These are phyloP conservation scores for Tolypocladium sp. DNA, from an alignment of 2,329 filamentous ascomycete genomes.

Conservation along the genomic window DNA sequence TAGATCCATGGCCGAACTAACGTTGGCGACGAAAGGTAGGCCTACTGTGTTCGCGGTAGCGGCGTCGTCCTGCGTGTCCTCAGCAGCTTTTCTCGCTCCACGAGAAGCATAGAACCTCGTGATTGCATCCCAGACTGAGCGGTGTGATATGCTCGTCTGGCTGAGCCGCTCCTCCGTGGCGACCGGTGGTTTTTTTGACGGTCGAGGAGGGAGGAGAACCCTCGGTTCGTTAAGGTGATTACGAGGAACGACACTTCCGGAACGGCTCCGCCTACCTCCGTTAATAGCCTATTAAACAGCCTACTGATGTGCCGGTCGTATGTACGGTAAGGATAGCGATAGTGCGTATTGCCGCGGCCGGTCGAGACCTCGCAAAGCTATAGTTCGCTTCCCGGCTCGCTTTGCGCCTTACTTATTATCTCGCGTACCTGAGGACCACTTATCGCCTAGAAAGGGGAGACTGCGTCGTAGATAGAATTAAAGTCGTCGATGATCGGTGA, in stretches of 20 bases:
- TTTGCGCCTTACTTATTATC: conserved; percentile 11
- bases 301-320: conserved; percentile 23
- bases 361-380: conserved; percentile 26
- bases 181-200: background rate
- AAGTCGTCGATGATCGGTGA: conserved; percentile 41
- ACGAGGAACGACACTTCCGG: conserved; percentile 32
- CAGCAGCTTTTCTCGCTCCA: background rate
- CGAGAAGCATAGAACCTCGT: conserved; percentile 9
- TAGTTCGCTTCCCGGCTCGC: conserved; percentile 20
- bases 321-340: conserved; percentile 20
- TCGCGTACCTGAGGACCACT: conserved; percentile 22
- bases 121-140: conserved; percentile 20
- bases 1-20: conserved; percentile 20
- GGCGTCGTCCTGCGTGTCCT: background rate
- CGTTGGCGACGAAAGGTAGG: conserved; percentile 26
- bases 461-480: conserved; percentile 28
- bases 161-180: conserved; percentile 2
- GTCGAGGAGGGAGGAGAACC: conserved; percentile 19
- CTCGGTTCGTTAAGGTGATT: conserved; percentile 40
- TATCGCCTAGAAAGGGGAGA: conserved; percentile 30
- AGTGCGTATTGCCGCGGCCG: conserved; percentile 15
- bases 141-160: conserved; percentile 16
- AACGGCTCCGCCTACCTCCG: conserved; percentile 12
- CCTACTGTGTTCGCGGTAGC: background rate
- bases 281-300: conserved; percentile 22